Evolutionary conservation across 129 eudicot genomes (phyloP), one percentile per base, ranked within the genome.

Genomic region (Sambucus nigra): DNA sequence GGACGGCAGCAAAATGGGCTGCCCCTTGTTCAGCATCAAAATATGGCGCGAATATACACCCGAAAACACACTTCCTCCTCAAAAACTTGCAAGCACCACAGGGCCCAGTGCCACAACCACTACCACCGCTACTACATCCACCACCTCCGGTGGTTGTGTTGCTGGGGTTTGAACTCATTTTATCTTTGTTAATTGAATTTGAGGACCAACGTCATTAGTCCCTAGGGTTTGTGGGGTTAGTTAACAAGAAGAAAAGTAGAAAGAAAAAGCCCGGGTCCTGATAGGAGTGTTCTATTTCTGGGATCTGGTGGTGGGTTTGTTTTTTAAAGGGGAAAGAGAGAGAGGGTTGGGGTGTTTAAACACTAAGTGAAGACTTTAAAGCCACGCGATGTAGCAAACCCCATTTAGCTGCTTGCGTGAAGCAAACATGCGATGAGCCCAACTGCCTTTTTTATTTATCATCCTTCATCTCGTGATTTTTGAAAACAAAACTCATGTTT

Each of bases 341-440:
- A 24, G 55, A 17, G 51, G 71, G 59, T 28, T 26, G 53, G 55
- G 71, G 76, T 38, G 67, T 69, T 65, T 72, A 73, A 73, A 65
- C 45, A 60, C 61, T 60, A 84, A 86, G 58, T 66, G 63, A 68
- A 76, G 71, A 41, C 94, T 83, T 80, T 76, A 71, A 88, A 80
- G 96, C 78, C 87, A 88, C 83, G 83, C 86, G 94, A 83, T 63
- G 88, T 71, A 80, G 88, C 96, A 82, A 82, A 84, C 68, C 60
- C 51, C 62, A 67, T 63, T 75, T 75, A 76, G 80, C 77, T 79
- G 81, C 64, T 88, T 83, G 94, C 96, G 96, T 88, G 94, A 88
- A 87, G 96, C 94, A 88, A 88, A 80, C 89, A 88, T 77, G 77
- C 59, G 71, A 80, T 76, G 64, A 81, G 63, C 79, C n/a, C 79